Conservation (phyloP, 768 basidiomycete species). For the Tricholoma sp. region DNA sequence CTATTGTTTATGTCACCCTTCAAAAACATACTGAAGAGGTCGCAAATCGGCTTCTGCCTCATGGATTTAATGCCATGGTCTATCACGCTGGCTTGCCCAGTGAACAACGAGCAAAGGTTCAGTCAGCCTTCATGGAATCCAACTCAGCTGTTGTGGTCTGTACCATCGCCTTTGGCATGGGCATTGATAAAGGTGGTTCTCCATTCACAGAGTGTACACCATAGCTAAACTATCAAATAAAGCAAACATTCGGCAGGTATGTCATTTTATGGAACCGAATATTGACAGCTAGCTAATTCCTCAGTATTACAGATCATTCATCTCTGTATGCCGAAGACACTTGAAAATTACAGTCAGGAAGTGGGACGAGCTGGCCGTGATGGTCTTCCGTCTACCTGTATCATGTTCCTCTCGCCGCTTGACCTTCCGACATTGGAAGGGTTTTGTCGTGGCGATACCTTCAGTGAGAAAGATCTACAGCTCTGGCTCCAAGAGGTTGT, state of each 20-base stretch:
- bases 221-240: neutral
- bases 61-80: slow-evolving; percentile 8
- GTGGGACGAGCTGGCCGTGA: slow-evolving; percentile 14
- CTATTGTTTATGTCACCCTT: slow-evolving; percentile 14
- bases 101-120: slow-evolving; percentile 5
- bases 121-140: slow-evolving; percentile 8
- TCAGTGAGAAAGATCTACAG: slow-evolving; percentile 30
- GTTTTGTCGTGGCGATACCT: slow-evolving; percentile 45
- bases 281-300: neutral
- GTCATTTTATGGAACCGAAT: neutral
- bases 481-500: slow-evolving; percentile 38
- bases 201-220: neutral
- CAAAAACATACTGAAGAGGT: slow-evolving; percentile 11
- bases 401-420: slow-evolving; percentile 36
- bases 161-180: slow-evolving; percentile 12
- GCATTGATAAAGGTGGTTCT: slow-evolving; percentile 8
- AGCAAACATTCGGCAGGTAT: slow-evolving; percentile 11
- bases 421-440: slow-evolving; percentile 46
- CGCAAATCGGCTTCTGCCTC: slow-evolving; percentile 1
- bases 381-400: slow-evolving; percentile 29
- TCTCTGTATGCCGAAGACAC: slow-evolving; percentile 10
- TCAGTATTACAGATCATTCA: slow-evolving; percentile 2
- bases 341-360: slow-evolving; percentile 13
- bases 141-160: slow-evolving; percentile 8
- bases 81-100: slow-evolving; percentile 13